Percentiles rank a stretch among this genome's conserved stretches.
These are phyloP conservation scores for Bolboschoenoplectus hybrid DNA, from an alignment of 202 grass and related monocot genomes.

Conservation along the genomic window DNA sequence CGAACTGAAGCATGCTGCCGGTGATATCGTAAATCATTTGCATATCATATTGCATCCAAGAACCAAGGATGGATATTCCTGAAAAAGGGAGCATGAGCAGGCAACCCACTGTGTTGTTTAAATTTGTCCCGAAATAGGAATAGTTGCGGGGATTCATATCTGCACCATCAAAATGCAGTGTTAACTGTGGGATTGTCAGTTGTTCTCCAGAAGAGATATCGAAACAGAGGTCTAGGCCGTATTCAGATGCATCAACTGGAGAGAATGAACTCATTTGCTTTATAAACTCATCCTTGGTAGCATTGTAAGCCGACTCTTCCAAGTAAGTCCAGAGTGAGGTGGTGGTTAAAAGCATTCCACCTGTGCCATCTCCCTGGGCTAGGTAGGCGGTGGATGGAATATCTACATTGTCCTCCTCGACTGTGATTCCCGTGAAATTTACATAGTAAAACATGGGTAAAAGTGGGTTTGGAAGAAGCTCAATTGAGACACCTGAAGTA, in stretches of 20 bases:
- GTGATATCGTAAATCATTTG: constrained; percentile 37
- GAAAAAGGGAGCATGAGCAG: constrained; percentile 18
- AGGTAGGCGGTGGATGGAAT: no score
- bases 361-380: constrained; percentile 25
- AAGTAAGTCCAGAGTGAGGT: constrained; percentile 35
- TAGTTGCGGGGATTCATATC: not conserved
- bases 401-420: no score
- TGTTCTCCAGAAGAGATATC: not conserved
- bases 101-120: not conserved
- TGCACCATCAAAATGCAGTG: constrained; percentile 34
- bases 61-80: constrained; percentile 37
- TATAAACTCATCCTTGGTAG: not conserved
- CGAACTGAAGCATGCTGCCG: not conserved
- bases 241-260: not conserved
- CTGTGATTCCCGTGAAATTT: not conserved
- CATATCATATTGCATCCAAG: constrained; percentile 32
- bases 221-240: constrained; percentile 33
- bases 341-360: constrained; percentile 31
- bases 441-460: not conserved
- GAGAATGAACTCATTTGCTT: not conserved
- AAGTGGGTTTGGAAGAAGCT: not conserved
- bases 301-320: constrained; percentile 6
- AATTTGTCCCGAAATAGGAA: constrained; percentile 34
- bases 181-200: not conserved
- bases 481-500: not conserved